Evolutionary conservation across 1,284 basidiomycete species (phyloP), one percentile per base, ranked within the genome.

Genomic region (Coriolopsis trogii): DNA sequence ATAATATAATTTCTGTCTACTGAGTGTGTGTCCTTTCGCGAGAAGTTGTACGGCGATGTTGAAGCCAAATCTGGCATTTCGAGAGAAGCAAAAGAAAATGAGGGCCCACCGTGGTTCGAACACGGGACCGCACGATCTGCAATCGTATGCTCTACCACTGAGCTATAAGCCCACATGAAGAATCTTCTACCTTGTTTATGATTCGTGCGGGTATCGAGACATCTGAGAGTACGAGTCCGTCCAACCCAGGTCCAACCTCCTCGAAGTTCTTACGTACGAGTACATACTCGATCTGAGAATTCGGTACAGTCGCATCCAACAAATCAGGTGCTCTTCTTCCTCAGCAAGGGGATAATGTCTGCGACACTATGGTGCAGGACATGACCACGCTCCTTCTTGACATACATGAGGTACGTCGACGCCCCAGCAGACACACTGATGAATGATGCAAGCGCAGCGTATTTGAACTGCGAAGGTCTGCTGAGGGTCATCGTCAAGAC

Each of bases 121-220:
- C 66, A 64, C 60, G 64, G 48, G 66, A 64, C 62, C 59, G 23
- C 50, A 59, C 65, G 65, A 65, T 63, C 62, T 66, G 65, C 64
- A 67, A 67, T 67, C 67, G 65, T 61, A 59, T 63, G 65, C 65
- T 67, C 65, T 67, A 67, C 66, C 66, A 66, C 67, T 68, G 67
- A 68, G 67, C 67, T 67, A 68, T 61, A 60, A 56, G 57, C 57
- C 61, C 63, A 16, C 5, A 20, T 25, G 39, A 6, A n/a, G n/a
- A 16, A 8, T 1, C 6, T 18, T 33, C 5, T 6, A 18, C 2
- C 12, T 4, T 10, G 13, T 7, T 23, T n/a, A n/a, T n/a, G n/a
- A n/a, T n/a, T n/a, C n/a, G n/a, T n/a, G n/a, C n/a, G n/a, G n/a
- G n/a, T n/a, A n/a, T n/a, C n/a, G n/a, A n/a, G n/a, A n/a, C n/a